Base-by-base conservation (phyloP, 1,284 basidiomycete genomes). In the Cryptococcus depauperatus region DNA sequence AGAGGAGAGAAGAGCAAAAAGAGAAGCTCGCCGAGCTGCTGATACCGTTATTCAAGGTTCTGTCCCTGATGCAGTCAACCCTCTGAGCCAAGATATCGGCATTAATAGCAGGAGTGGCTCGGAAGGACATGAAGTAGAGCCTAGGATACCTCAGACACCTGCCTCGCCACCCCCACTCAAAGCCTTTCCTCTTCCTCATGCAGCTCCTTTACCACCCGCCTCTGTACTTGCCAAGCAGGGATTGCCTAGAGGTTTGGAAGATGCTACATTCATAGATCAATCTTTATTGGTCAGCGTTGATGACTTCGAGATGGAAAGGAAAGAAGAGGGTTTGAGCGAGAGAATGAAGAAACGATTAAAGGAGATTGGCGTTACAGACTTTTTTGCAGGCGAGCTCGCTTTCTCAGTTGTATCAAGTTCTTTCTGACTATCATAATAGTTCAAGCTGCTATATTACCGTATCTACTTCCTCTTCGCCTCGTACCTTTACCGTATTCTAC, bases 311-410 rank as follows among this genome's bases (percentile, higher is more conserved):
- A 33, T 14, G 70, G 74, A 32, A 3, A 46, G 41, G 9, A 43
- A 40, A 64, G 74, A 44, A 63, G 67, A 62, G 0, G 77, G 77
- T 7, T 70, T 92, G 14, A 77, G 78, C 45, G 75, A 76, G 54
- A 79, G 74, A 59, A 84, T 78, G 46, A 74, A 77, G 56, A 79
- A 69, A 56, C 75, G 84, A 37, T 64, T 95, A 44, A 67, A 74
- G 37, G 84, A 87, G 13, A 74, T 88, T 16, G 89, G 86, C 3
- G 81, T 93, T 22, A 75, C 74, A 4, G 82, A 89, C 48, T 74
- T 92, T 48, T 93, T 95, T 69, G 87, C 90, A 46, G 87, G 89
- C 89, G 59, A 55, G 79, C 70, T n/a, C 18, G 5, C 37, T 49
- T 33, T 1, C 25, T 32, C 10, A 10, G 9, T n/a, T n/a, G n/a